Conservation (phyloP, 2,329 filamentous ascomycete genomes). For the Lachnellula willkommii region DNA sequence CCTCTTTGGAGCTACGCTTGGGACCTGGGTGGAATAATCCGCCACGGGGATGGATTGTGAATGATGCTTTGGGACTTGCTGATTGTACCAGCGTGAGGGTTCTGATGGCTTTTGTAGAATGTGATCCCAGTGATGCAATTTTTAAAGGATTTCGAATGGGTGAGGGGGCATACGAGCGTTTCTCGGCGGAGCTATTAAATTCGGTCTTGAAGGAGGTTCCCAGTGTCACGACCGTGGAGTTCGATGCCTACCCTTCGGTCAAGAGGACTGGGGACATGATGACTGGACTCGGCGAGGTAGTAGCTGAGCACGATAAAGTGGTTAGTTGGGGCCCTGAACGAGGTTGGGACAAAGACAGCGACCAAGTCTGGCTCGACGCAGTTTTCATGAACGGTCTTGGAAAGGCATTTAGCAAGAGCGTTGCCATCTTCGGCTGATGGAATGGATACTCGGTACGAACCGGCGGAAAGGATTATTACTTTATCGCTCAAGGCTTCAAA, state of each 20-base stretch:
- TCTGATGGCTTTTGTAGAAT: conserved; percentile 65
- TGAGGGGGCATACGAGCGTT: conserved; percentile 65
- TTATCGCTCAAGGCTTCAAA: no score
- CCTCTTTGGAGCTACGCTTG: conserved; percentile 62
- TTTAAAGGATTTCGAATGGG: conserved; percentile 58
- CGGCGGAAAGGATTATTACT: no score
- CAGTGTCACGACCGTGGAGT: conserved; percentile 53
- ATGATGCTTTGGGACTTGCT: conserved; percentile 55
- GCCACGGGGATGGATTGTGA: conserved; percentile 65
- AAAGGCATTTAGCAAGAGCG: conserved; percentile 1
- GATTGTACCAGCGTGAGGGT: conserved; percentile 56
- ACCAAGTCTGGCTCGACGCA: conserved; percentile 7
- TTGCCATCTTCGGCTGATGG: not conserved
- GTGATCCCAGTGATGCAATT: conserved; percentile 61
- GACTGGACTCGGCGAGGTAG: conserved; percentile 50
- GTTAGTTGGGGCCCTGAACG: conserved; percentile 65
- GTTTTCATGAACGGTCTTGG: conserved; percentile 8
- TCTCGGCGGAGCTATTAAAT: conserved; percentile 53
- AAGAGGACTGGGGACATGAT: conserved; percentile 62
- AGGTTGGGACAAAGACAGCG: conserved; percentile 54
- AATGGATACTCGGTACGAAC: not conserved
- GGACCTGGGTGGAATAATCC: conserved; percentile 69
- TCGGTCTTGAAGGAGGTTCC: conserved; percentile 54
- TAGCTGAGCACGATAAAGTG: conserved; percentile 42
- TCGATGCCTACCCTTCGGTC: conserved; percentile 64